Conservation (phyloP, 768 basidiomycete species). For the Rhodosporidiobolus odoratus region DNA sequence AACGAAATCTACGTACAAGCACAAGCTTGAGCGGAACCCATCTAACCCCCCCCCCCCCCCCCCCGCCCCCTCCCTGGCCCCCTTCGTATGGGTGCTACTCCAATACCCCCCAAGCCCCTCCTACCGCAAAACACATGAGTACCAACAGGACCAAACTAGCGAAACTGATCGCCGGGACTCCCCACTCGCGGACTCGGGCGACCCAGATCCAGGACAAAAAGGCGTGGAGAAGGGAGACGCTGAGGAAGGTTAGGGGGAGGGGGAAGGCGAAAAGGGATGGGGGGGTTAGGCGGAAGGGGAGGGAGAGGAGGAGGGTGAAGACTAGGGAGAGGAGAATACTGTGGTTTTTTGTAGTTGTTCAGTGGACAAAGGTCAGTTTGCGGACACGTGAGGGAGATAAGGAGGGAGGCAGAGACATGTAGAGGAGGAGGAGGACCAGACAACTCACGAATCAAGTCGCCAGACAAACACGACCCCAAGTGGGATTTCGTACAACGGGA, state of each 20-base stretch:
- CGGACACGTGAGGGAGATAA: background rate
- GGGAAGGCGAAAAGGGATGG: conserved; percentile 35
- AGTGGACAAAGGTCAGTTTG: background rate
- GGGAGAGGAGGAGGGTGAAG: conserved; percentile 39
- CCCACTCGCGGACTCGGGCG: conserved; percentile 12
- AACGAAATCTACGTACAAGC: no score
- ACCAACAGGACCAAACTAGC: conserved; percentile 19
- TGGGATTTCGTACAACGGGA: conserved; percentile 38
- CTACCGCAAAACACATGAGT: background rate
- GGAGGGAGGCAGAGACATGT: no score
- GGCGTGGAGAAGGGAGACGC: conserved; percentile 22
- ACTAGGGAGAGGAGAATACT: conserved; percentile 39
- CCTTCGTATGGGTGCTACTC: no score
- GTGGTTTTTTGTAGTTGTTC: background rate
- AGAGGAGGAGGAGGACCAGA: no score
- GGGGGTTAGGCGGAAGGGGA: conserved; percentile 40
- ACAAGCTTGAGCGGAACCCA: no score
- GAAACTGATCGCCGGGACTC: conserved; percentile 35
- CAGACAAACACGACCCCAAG: conserved; percentile 38
- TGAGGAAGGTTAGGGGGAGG: conserved; percentile 31
- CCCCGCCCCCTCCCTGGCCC: no score
- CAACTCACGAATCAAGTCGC: conserved; percentile 38
- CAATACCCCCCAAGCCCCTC: conserved; percentile 35
- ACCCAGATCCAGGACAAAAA: conserved; percentile 31
- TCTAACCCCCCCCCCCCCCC: no score